A percentile compares a stretch with the other conserved stretches of the same genome.
Evolutionary conservation across 2,329 filamentous ascomycete genomes (phyloP).

Genomic region (Elsinoe perseae): DNA sequence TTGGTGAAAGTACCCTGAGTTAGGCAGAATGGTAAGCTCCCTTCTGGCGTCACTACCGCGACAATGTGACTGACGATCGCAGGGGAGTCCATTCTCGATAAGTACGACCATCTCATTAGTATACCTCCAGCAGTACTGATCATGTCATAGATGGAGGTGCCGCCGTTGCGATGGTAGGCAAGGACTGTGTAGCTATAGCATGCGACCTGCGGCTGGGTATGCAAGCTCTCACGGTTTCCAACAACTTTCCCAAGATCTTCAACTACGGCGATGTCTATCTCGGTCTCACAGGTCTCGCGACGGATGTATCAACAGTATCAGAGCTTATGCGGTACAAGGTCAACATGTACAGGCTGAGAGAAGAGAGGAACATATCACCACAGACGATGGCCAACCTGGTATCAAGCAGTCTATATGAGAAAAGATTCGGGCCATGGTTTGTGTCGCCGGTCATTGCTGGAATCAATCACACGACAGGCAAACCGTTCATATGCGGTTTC

Average conservation of each 20-base stretch:
- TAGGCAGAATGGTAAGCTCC: constrained; percentile 32
- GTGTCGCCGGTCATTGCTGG: constrained; percentile 91
- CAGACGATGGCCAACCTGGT: constrained; percentile 96
- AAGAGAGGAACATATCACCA: constrained; percentile 93
- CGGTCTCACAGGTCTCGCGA: constrained; percentile 90
- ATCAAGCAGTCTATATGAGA: constrained; percentile 83
- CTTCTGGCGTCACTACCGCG: neutral
- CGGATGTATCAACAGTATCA: constrained; percentile 86
- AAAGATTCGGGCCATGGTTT: constrained; percentile 92
- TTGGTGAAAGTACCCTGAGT: no score
- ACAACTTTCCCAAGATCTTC: constrained; percentile 99
- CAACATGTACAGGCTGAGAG: constrained; percentile 98
- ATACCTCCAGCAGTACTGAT: constrained; percentile 6
- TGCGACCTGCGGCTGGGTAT: constrained; percentile 97
- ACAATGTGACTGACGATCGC: constrained; percentile 23
- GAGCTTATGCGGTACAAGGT: constrained; percentile 99
- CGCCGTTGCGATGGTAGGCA: constrained; percentile 97
- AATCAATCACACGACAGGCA: constrained; percentile 84
- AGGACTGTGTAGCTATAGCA: constrained; percentile 98
- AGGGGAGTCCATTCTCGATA: constrained; percentile 93
- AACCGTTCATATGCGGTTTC: constrained; percentile 98
- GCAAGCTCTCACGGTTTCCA: constrained; percentile 92
- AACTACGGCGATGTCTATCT: constrained; percentile 93
- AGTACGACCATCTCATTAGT: constrained; percentile 50
- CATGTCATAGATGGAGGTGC: constrained; percentile 80